Percentiles rank a stretch among this genome's conserved stretches.
Evolutionary conservation across 2,329 filamentous ascomycete genomes (phyloP).

Genomic region (Pseudogymnoascus sp.): DNA sequence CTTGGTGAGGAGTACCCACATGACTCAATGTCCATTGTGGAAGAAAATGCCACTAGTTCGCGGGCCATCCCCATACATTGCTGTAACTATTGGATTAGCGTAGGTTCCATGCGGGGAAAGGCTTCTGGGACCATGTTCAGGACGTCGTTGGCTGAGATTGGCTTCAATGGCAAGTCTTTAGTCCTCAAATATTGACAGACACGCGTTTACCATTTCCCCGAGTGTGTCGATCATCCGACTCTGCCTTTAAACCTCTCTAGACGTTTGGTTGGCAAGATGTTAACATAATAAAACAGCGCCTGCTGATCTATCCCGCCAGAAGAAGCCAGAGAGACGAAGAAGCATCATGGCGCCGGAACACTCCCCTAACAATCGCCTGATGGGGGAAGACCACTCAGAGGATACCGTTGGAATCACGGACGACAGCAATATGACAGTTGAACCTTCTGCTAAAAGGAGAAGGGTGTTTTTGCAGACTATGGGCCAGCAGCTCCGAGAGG

Average conservation of each 20-base stretch:
- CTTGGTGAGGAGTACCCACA: neutral
- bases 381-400: neutral
- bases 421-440: neutral
- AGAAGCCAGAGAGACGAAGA: neutral
- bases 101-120: neutral
- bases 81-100: neutral
- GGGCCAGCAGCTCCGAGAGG: conserved; percentile 12
- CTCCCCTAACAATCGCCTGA: neutral
- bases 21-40: neutral
- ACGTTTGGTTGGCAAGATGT: neutral
- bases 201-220: neutral
- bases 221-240: neutral
- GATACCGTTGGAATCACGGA: neutral
- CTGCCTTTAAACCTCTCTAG: neutral
- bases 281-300: neutral
- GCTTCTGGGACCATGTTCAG: neutral
- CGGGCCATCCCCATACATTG: neutral
- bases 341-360: neutral
- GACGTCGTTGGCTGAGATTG: neutral
- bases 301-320: neutral
- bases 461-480: conserved; percentile 12
- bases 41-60: neutral
- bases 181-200: neutral
- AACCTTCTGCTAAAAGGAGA: conserved; percentile 11
- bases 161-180: neutral